phyloP scores from a whole-genome alignment of 352 stramenopile genomes.

The Stephanocyclus meneghinianus region DNA sequence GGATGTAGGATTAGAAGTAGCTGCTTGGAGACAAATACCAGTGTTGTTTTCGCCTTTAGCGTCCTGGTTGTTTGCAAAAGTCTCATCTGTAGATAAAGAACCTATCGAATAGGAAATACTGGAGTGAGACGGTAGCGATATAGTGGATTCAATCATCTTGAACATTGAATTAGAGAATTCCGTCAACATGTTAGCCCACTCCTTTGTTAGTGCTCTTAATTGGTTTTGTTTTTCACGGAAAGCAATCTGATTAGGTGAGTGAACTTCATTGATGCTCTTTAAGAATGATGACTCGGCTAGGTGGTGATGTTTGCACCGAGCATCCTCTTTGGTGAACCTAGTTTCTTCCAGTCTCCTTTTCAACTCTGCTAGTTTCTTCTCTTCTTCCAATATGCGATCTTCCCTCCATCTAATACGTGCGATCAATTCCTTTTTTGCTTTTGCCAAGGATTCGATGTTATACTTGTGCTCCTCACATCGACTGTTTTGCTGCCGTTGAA shows the following conservation, averaged over 20 bases:
- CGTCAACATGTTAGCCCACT: not conserved
- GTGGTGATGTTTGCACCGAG: not conserved
- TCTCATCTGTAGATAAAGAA: not conserved
- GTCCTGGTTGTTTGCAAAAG: not conserved
- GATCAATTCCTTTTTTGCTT: constrained; percentile 5
- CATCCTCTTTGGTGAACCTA: not conserved
- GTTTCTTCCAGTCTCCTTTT: not conserved
- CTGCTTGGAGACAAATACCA: too few species aligned
- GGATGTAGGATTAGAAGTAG: too few species aligned
- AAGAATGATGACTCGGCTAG: not conserved
- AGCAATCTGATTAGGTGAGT: too few species aligned
- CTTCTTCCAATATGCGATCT: constrained; percentile 3
- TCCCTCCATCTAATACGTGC: constrained; percentile 6
- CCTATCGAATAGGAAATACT: constrained; percentile 3
- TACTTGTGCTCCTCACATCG: constrained; percentile 3
- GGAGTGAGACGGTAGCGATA: not conserved
- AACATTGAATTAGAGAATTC: not conserved
- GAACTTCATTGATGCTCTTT: not conserved
- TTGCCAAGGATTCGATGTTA: not conserved
- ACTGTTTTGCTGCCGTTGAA: not conserved
- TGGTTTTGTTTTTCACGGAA: not conserved
- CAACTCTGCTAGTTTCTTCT: constrained; percentile 8
- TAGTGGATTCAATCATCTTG: constrained; percentile 8
- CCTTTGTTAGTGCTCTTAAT: not conserved
- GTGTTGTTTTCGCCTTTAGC: not conserved